A percentile compares a stretch with the other conserved stretches of the same genome.
Evolutionary conservation across 768 basidiomycete genomes (phyloP).

Genomic region (Trametes maxima): DNA sequence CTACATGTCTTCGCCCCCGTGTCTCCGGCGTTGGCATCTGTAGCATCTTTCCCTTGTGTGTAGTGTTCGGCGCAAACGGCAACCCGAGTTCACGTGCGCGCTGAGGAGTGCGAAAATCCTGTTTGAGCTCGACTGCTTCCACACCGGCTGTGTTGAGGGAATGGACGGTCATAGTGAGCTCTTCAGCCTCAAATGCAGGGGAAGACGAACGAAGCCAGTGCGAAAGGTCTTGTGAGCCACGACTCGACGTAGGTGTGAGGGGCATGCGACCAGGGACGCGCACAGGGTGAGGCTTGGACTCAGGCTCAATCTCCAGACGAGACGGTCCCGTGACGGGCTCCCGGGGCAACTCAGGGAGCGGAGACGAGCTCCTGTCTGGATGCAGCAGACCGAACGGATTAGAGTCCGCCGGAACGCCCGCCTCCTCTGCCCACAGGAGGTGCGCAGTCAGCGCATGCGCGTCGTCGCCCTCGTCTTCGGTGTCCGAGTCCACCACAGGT

Average conservation of each 20-base stretch:
- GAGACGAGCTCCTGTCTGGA: slow-evolving; percentile 11
- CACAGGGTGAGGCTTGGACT: neutral
- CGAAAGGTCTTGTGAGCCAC: slow-evolving; percentile 11
- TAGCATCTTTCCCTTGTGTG: slow-evolving; percentile 3
- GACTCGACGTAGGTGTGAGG: slow-evolving; percentile 16
- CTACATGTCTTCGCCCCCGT: neutral
- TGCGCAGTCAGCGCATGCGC: slow-evolving; percentile 62
- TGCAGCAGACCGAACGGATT: neutral
- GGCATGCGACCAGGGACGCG: slow-evolving; percentile 4
- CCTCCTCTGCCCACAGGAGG: slow-evolving; percentile 50
- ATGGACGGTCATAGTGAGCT: neutral
- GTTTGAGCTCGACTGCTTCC: neutral
- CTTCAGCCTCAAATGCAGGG: neutral
- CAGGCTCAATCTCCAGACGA: neutral
- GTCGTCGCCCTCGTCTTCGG: slow-evolving; percentile 43
- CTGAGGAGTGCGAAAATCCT: neutral
- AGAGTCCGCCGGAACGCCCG: slow-evolving; percentile 30
- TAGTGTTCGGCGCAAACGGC: neutral
- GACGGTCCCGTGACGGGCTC: slow-evolving; percentile 12
- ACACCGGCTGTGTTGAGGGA: neutral
- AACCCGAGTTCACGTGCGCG: neutral
- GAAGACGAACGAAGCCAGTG: slow-evolving; percentile 19
- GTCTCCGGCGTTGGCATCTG: slow-evolving; percentile 10
- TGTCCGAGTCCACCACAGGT: slow-evolving; percentile 45
- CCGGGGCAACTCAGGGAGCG: neutral